Conservation (phyloP, 352 stramenopile genomes). For the Phytophthora sojae region DNA sequence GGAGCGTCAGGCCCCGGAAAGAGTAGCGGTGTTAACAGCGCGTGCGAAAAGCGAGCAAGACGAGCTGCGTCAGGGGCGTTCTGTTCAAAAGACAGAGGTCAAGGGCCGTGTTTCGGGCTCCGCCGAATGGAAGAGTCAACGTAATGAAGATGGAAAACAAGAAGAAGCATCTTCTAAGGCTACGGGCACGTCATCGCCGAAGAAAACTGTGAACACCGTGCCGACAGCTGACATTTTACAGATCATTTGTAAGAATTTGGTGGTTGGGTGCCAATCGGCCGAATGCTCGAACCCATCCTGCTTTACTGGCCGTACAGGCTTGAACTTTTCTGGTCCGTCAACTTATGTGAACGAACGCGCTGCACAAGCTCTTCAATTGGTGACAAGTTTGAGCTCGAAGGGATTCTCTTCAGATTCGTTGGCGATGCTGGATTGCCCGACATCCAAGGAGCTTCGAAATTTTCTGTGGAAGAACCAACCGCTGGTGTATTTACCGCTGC, state of each 20-base stretch:
- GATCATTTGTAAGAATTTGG: conserved; percentile 53
- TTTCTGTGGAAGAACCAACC: conserved; percentile 58
- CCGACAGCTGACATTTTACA: conserved; percentile 46
- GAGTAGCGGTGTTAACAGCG: conserved; percentile 43
- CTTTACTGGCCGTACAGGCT: conserved; percentile 27
- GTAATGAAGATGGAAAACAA: conserved; percentile 69
- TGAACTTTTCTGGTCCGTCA: not conserved
- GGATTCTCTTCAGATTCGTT: conserved; percentile 49
- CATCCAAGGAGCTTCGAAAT: conserved; percentile 36
- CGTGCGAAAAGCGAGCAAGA: conserved; percentile 51
- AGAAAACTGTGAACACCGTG: conserved; percentile 1
- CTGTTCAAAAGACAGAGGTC: conserved; percentile 52
- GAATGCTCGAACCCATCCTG: conserved; percentile 61
- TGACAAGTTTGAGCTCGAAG: conserved; percentile 45
- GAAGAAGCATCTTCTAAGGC: not conserved
- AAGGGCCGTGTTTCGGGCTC: conserved; percentile 84
- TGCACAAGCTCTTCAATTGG: conserved; percentile 54
- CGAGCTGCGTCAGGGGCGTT: conserved; percentile 51
- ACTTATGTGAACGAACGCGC: conserved; percentile 54
- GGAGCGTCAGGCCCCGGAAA: conserved; percentile 36
- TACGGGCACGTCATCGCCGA: not conserved
- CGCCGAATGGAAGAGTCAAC: conserved; percentile 76
- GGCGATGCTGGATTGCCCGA: conserved; percentile 49
- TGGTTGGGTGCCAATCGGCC: conserved; percentile 49
- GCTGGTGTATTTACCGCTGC: conserved; percentile 62